Percentiles rank a stretch among this genome's conserved stretches.
These are phyloP conservation scores for Amaranthus cruentus DNA, from an alignment of 148 eudicot genomes.

Conservation along the genomic window DNA sequence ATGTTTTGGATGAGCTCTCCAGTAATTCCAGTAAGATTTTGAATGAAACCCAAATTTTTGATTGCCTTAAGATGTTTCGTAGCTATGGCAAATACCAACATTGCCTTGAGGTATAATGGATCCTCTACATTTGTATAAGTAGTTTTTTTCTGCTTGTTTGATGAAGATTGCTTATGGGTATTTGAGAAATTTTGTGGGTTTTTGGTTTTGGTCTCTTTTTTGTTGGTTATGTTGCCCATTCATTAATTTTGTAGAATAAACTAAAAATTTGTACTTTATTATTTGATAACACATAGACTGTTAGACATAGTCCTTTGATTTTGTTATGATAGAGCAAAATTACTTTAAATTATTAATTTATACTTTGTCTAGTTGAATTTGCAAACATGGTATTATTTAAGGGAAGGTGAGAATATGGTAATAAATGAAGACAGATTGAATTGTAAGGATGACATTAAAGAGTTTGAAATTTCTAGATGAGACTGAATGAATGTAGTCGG, in stretches of 20 bases:
- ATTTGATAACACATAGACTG: too few relatives aligned
- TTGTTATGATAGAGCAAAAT: too few relatives aligned
- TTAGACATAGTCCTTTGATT: too few relatives aligned
- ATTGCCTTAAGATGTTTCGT: constrained; percentile 43
- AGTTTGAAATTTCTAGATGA: too few relatives aligned
- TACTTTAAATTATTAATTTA: too few relatives aligned
- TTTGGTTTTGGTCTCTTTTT: too few relatives aligned
- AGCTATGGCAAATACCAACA: constrained; percentile 25
- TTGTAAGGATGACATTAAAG: too few relatives aligned
- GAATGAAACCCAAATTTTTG: background rate
- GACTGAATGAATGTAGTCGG: too few relatives aligned
- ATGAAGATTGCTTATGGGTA: background rate
- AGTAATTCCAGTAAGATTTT: background rate
- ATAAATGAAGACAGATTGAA: too few relatives aligned
- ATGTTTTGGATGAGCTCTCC: background rate
- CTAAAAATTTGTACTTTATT: background rate
- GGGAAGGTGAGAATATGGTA: too few relatives aligned
- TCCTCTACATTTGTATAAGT: background rate
- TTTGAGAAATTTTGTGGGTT: background rate
- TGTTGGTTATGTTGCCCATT: background rate
- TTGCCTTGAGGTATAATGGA: constrained; percentile 50
- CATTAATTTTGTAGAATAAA: background rate
- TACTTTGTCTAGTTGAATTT: too few relatives aligned
- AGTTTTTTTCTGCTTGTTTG: background rate
- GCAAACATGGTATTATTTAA: too few relatives aligned